Percentiles rank a stretch among this genome's conserved stretches.
phyloP scores from a whole-genome alignment of 1,284 basidiomycete species.

The Rhodotorula glutinis region DNA sequence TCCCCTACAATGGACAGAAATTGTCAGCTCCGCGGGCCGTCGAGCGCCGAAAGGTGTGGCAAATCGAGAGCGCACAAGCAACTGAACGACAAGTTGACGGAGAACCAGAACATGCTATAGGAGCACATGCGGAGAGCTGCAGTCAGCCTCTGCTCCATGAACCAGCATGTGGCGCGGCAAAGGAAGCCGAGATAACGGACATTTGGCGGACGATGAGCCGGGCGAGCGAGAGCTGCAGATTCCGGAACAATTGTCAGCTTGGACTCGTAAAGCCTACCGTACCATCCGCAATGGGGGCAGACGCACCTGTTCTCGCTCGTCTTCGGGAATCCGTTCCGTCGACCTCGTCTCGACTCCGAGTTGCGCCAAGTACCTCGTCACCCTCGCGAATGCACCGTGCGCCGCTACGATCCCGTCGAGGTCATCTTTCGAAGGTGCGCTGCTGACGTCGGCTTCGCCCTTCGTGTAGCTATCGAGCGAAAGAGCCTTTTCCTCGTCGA shows the following conservation, averaged over 20 bases:
- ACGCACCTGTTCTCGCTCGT: conserved; percentile 23
- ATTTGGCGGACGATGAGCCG: neutral
- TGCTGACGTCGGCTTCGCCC: neutral
- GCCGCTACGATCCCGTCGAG: conserved; percentile 6
- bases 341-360: conserved; percentile 27
- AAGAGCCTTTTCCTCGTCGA: conserved; percentile 15
- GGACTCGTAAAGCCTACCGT: too few relatives aligned
- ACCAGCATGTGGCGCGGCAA: neutral
- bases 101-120: conserved; percentile 33
- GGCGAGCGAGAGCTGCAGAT: neutral
- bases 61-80: conserved; percentile 15
- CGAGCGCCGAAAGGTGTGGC: neutral
- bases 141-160: neutral
- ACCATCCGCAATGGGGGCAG: too few relatives aligned
- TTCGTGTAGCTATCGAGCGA: neutral
- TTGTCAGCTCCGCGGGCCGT: neutral
- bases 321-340: conserved; percentile 25
- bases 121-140: neutral
- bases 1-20: neutral
- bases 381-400: conserved; percentile 15
- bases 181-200: neutral
- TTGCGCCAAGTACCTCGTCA: conserved; percentile 13
- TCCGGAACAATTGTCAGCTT: too few relatives aligned
- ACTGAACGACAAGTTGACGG: conserved; percentile 33
- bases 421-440: neutral